Evolutionary conservation across 257 asterid genomes (phyloP), one percentile per base, ranked within the genome.

Genomic region (Hygrophila difformis): DNA sequence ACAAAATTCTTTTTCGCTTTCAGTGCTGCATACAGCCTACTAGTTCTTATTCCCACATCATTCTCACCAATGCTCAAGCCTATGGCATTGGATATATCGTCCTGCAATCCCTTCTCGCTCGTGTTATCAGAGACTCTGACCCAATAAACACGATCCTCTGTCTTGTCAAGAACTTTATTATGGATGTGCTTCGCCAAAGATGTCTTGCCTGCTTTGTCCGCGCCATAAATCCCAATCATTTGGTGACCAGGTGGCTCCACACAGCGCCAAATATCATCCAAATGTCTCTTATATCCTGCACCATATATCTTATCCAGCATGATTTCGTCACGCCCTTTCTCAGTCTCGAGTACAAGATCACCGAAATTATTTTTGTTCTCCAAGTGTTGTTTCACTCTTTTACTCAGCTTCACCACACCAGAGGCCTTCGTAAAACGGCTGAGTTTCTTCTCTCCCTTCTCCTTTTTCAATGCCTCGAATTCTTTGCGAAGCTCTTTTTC

Each of bases 141-240:
- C 73, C 68, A 61, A 26, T 45, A 45, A 8, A 66, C 56, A 33
- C 37, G 61, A 50, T 48, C 51, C 9, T 23, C 2, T 37, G 48
- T 36, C 46, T 23, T 61, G 18, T 14, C 52, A 12, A 55, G 50
- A n/a, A 66, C 48, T 29, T 54, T 26, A 23, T 66, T 59, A 34
- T 55, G 58, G 49, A 50, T 61, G 19, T 14, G 57, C 57, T 20
- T 66, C 12, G 64, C 72, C 3, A 66, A 19, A 8, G 57, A 55
- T 3, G 72, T 66, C 47, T 60, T 60, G 15, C 72, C 72, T 3
- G 49, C 59, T 15, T 67, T 63, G 16, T 40, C 66, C 34, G 60
- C 40, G 28, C 72, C 68, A 49, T 60, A 66, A 37, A 66, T 51
- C 46, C 68, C 72, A 38, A 59, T 45, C 11, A 35, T 20, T 39